These are phyloP conservation scores for Daldinia bambusicola DNA, from an alignment of 495 filamentous ascomycete genomes.

Conservation along the genomic window DNA sequence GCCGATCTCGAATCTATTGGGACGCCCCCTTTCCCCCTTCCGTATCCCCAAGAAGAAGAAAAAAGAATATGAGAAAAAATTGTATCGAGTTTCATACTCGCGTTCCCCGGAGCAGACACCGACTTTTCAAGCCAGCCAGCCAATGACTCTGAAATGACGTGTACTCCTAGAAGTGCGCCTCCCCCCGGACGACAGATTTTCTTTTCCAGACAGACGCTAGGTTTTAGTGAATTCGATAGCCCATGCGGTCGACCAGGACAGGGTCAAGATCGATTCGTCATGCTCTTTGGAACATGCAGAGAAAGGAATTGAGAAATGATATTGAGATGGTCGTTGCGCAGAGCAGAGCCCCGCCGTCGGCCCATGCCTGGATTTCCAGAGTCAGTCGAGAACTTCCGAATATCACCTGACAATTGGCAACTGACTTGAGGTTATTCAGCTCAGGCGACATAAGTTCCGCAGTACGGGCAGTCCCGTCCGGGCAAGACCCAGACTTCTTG, in stretches of 20 bases:
- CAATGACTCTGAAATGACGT: constrained; percentile 44
- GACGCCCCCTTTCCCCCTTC: constrained; percentile 23
- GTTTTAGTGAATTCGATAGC: constrained; percentile 43
- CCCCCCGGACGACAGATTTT: constrained; percentile 28
- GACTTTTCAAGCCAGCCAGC: constrained; percentile 39
- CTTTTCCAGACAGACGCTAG: constrained; percentile 40
- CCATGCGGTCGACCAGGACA: constrained; percentile 31
- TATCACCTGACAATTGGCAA: constrained; percentile 10
- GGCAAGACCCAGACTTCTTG: constrained; percentile 63
- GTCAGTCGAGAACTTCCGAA: constrained; percentile 17
- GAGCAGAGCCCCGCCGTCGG: constrained; percentile 5
- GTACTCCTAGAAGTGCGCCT: constrained; percentile 31
- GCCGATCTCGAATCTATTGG: constrained; percentile 43
- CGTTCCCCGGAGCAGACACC: constrained; percentile 33
- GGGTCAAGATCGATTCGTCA: constrained; percentile 24
- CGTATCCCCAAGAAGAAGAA: constrained; percentile 33
- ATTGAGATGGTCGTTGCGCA: constrained; percentile 12
- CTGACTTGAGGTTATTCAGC: constrained; percentile 22
- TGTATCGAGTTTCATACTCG: constrained; percentile 31
- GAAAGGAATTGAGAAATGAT: constrained; percentile 39
- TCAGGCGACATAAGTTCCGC: constrained; percentile 52
- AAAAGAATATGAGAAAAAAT: constrained; percentile 30
- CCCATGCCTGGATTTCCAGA: constrained; percentile 13
- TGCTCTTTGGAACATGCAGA: constrained; percentile 28
- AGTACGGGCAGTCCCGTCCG: constrained; percentile 57